These are phyloP conservation scores for Brettanomyces sp. DNA, from an alignment of 805 yeast genomes.

Conservation along the genomic window DNA sequence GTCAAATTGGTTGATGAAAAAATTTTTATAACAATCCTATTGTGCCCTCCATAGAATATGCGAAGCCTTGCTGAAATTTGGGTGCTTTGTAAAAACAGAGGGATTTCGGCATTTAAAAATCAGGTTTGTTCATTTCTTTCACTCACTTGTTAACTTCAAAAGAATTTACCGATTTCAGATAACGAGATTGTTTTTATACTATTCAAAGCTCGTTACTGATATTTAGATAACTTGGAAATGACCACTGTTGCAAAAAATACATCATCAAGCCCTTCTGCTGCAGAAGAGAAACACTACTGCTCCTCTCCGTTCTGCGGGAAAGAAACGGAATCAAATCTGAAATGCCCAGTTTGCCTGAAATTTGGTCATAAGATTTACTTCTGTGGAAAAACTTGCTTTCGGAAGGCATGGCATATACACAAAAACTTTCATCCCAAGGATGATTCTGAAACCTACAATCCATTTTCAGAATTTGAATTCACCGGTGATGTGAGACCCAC, in stretches of 20 bases:
- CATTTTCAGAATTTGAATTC: slow-evolving; percentile 72
- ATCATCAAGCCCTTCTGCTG: background rate
- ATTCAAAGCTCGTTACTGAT: no score
- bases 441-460: slow-evolving; percentile 61
- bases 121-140: no score
- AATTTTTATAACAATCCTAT: background rate
- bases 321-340: slow-evolving; percentile 60
- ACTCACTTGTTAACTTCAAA: no score
- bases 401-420: slow-evolving; percentile 61
- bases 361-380: slow-evolving; percentile 52
- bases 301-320: slow-evolving; percentile 82
- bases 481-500: slow-evolving; percentile 68
- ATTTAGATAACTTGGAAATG: background rate
- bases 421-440: slow-evolving; percentile 64
- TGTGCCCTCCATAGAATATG: background rate
- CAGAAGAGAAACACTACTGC: slow-evolving; percentile 30
- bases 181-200: no score
- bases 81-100: no score
- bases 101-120: no score
- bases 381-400: slow-evolving; percentile 80
- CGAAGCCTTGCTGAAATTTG: no score
- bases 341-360: slow-evolving; percentile 90
- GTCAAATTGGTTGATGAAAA: background rate
- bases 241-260: background rate
- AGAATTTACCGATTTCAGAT: no score